These are phyloP conservation scores for Plasmodium inui DNA, from an alignment of 169 alveolate species.

Conservation along the genomic window DNA sequence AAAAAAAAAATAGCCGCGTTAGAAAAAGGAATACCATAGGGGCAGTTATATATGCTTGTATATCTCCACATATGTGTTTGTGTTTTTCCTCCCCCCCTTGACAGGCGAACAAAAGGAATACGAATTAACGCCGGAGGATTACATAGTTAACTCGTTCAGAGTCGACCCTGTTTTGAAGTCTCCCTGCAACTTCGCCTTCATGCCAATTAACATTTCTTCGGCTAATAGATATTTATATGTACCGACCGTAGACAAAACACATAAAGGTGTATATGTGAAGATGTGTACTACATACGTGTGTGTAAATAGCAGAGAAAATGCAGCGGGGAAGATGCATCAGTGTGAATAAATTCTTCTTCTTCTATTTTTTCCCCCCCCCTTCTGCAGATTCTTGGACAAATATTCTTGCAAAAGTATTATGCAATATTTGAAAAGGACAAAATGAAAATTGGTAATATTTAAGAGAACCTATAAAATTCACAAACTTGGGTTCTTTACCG, in stretches of 20 bases:
- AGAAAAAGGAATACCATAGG: not conserved
- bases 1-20: not conserved
- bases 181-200: constrained; percentile 74
- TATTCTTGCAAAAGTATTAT: constrained; percentile 73
- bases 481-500: not conserved
- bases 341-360: not conserved
- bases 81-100: not conserved
- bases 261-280: not conserved
- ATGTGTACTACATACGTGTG: not conserved
- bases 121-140: constrained; percentile 69
- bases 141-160: constrained; percentile 55
- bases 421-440: constrained; percentile 76
- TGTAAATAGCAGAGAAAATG: not conserved
- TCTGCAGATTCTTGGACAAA: constrained; percentile 72
- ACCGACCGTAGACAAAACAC: not conserved
- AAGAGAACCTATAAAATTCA: not conserved
- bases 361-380: not conserved
- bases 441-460: constrained; percentile 54
- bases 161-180: constrained; percentile 62
- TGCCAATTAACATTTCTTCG: constrained; percentile 74
- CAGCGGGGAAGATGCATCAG: not conserved
- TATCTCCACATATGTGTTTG: not conserved
- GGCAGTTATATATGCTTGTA: not conserved
- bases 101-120: constrained; percentile 51
- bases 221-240: constrained; percentile 72